A percentile compares a stretch with the other conserved stretches of the same genome.
Evolutionary conservation across 768 basidiomycete genomes (phyloP).

Genomic region (Psilocybe azurescens): DNA sequence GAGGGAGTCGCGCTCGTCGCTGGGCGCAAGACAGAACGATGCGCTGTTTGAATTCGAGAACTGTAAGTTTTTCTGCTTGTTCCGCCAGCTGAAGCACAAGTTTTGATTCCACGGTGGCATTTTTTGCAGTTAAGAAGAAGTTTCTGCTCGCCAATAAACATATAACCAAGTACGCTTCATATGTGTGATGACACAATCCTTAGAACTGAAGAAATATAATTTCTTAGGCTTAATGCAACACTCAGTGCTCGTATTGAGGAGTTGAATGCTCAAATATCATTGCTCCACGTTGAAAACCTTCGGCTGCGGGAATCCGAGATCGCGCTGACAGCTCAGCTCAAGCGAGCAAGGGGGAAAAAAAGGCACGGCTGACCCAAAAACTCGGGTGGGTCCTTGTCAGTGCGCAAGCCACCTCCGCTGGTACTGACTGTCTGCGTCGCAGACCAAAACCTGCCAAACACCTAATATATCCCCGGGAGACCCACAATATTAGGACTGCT

Average conservation of each 20-base stretch:
- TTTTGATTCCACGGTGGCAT: conserved; percentile 37
- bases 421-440: conserved; percentile 12
- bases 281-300: conserved; percentile 84
- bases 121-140: conserved; percentile 82
- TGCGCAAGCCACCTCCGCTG: conserved; percentile 8
- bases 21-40: conserved; percentile 74
- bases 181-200: conserved; percentile 59
- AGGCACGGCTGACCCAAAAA: conserved; percentile 75
- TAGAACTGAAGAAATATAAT: not conserved
- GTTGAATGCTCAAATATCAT: conserved; percentile 81
- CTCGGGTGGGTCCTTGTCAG: conserved; percentile 54
- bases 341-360: conserved; percentile 80
- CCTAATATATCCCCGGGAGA: conserved; percentile 65
- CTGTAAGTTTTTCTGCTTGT: conserved; percentile 55
- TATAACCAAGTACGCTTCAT: conserved; percentile 75
- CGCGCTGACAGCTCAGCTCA: conserved; percentile 74
- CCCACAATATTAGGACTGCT: conserved; percentile 49
- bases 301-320: conserved; percentile 83
- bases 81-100: conserved; percentile 14
- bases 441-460: conserved; percentile 70
- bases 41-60: conserved; percentile 85
- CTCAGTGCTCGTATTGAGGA: conserved; percentile 86
- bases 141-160: conserved; percentile 90
- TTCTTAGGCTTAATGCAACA: conserved; percentile 83
- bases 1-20: conserved; percentile 67